Conservation (phyloP, 2,329 filamentous ascomycete species). For the Monilinia fructicola region DNA sequence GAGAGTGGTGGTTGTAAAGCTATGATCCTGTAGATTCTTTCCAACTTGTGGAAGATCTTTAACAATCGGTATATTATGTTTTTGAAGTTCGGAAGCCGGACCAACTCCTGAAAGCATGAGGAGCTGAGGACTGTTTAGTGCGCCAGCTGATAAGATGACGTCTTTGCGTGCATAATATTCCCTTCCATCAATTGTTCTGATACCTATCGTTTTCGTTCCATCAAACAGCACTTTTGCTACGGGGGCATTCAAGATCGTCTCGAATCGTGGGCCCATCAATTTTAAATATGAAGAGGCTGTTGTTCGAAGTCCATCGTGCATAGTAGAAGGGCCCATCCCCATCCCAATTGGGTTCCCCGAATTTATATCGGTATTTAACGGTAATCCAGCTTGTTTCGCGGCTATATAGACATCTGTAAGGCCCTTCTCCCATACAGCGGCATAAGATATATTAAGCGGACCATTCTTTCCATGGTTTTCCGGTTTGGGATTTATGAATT, state of each 20-base stretch:
- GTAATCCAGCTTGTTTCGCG: constrained; percentile 50
- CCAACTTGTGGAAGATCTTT: constrained; percentile 64
- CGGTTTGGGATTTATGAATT: constrained; percentile 49
- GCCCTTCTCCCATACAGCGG: constrained; percentile 51
- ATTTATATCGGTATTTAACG: constrained; percentile 56
- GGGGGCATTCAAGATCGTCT: constrained; percentile 49
- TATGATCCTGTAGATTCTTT: constrained; percentile 55
- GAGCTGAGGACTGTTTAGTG: constrained; percentile 49
- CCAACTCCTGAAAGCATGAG: constrained; percentile 51
- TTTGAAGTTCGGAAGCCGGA: constrained; percentile 43
- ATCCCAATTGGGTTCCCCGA: constrained; percentile 59
- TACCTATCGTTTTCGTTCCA: constrained; percentile 38
- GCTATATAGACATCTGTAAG: constrained; percentile 48
- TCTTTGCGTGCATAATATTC: constrained; percentile 42
- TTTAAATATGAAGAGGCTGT: constrained; percentile 53
- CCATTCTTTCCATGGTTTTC: constrained; percentile 52
- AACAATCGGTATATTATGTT: constrained; percentile 52
- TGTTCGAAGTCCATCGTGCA: constrained; percentile 48
- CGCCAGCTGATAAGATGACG: constrained; percentile 51
- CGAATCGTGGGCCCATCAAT: constrained; percentile 50
- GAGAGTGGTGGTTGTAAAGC: constrained; percentile 41
- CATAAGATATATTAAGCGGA: constrained; percentile 50
- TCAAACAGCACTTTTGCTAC: constrained; percentile 47
- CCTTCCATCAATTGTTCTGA: constrained; percentile 45
- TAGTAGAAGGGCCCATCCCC: constrained; percentile 50